Evolutionary conservation across 1,284 basidiomycete genomes (phyloP).

Genomic region (Austroboletus sp.): DNA sequence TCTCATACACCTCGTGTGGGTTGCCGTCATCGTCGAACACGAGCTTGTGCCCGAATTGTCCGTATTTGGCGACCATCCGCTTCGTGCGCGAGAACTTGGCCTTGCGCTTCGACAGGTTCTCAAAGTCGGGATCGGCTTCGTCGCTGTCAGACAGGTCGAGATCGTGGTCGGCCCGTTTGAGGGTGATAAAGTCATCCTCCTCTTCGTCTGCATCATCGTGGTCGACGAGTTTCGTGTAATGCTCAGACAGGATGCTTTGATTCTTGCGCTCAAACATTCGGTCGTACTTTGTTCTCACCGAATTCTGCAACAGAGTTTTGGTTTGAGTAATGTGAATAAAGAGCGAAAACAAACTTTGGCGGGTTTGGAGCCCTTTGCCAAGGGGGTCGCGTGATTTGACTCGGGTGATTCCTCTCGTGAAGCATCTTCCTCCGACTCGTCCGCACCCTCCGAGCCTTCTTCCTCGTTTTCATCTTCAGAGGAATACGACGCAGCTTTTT

Average conservation of each 20-base stretch:
- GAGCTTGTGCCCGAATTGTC: slow-evolving; percentile 61
- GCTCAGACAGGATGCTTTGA: slow-evolving; percentile 86
- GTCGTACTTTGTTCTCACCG: slow-evolving; percentile 91
- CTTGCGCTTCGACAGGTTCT: slow-evolving; percentile 50
- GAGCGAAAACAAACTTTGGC: slow-evolving; percentile 29
- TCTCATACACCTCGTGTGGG: slow-evolving; percentile 75
- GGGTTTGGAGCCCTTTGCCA: slow-evolving; percentile 13
- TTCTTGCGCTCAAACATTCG: slow-evolving; percentile 97
- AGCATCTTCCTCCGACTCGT: slow-evolving; percentile 19
- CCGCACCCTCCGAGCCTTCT: slow-evolving; percentile 23
- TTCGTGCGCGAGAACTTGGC: slow-evolving; percentile 71
- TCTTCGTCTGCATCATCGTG: slow-evolving; percentile 49
- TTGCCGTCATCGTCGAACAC: slow-evolving; percentile 84
- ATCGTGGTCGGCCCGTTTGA: slow-evolving; percentile 86
- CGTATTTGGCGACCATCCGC: slow-evolving; percentile 62
- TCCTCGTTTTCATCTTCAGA: slow-evolving; percentile 32
- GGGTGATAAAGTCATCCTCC: slow-evolving; percentile 86
- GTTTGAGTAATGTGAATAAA: background rate
- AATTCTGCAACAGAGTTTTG: slow-evolving; percentile 21
- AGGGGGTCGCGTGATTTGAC: background rate
- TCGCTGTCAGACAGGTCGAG: slow-evolving; percentile 53
- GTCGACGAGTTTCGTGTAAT: slow-evolving; percentile 86
- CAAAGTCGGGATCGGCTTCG: slow-evolving; percentile 37
- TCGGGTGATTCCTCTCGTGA: background rate
- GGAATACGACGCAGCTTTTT: slow-evolving; percentile 19